Percentiles rank a stretch among this genome's conserved stretches.
phyloP scores from a whole-genome alignment of 257 asterid species.

The Gynochthodes officinalis region DNA sequence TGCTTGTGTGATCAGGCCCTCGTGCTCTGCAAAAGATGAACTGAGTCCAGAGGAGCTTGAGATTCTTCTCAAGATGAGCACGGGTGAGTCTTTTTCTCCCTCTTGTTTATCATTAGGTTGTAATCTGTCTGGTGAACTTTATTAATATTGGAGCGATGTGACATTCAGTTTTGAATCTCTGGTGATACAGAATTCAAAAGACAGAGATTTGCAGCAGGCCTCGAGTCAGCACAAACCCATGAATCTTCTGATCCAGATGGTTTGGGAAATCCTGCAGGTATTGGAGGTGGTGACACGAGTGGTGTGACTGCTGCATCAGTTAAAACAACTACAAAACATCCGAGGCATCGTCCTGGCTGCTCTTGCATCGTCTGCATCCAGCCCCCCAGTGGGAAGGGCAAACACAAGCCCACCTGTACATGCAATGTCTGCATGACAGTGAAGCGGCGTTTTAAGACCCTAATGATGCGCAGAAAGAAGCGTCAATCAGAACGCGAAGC shows the following conservation, averaged over 20 bases:
- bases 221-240: slow-evolving; percentile 31
- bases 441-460: slow-evolving; percentile 84
- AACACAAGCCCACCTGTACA: slow-evolving; percentile 87
- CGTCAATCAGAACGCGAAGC: slow-evolving; percentile 95
- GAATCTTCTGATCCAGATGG: slow-evolving; percentile 47
- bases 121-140: background rate
- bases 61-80: slow-evolving; percentile 68
- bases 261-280: slow-evolving; percentile 30
- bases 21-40: slow-evolving; percentile 78
- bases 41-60: slow-evolving; percentile 65
- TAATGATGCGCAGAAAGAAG: slow-evolving; percentile 97
- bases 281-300: slow-evolving; percentile 38
- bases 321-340: slow-evolving; percentile 85
- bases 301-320: slow-evolving; percentile 53
- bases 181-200: slow-evolving; percentile 48
- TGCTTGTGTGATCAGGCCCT: slow-evolving; percentile 47
- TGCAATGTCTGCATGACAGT: slow-evolving; percentile 99
- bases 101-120: background rate
- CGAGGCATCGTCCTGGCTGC: slow-evolving; percentile 96
- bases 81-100: slow-evolving; percentile 39
- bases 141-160: background rate
- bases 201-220: slow-evolving; percentile 42
- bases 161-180: slow-evolving; percentile 5
- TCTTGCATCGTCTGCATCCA: slow-evolving; percentile 99
- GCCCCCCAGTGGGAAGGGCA: slow-evolving; percentile 98